Evolutionary conservation across 257 asterid genomes (phyloP), one percentile per base, ranked within the genome.

Genomic region (Cynanchum wilfordii): DNA sequence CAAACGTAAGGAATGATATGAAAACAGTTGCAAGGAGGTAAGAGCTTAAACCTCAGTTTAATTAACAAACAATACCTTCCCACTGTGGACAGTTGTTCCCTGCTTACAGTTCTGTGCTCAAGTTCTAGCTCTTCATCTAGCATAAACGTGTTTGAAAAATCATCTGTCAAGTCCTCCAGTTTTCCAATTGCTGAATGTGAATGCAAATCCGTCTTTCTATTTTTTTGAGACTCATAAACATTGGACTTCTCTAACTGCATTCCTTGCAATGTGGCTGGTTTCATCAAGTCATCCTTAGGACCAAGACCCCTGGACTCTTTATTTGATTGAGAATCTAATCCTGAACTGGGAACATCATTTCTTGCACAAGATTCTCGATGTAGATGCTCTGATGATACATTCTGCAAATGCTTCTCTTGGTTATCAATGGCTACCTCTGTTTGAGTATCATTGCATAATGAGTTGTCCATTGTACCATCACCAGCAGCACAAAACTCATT

Each of bases 101-200:
- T 62, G 30, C 54, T 72, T 47, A 16, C 79, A 30, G 66, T 44
- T 81, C 87, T 86, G 74, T 78, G 88, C 79, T 84, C 92, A 80
- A 81, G 70, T 73, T 88, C 98, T 78, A 91, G 88, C 83, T 89
- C 96, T 79, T 92, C 98, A 13, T 88, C 96, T n/a, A 88, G 87
- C 89, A 84, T 81, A 75, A 92, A 87, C 64, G 96, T 84, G 88
- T 75, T 85, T 62, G 88, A 84, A 78, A 87, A 88, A 80, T 87
- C 90, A 85, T 79, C 73, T 65, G 90, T 80, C 5, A 77, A 79
- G 81, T 84, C 92, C 72, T 86, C 89, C 56, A 80, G 51, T 58
- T 79, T 82, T 70, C 81, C 82, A 50, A 40, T 65, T 54, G 72
- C 68, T 56, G 64, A 66, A 78, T 71, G 72, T 38, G 92, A 72